phyloP scores from a whole-genome alignment of 306 rosid genomes.

The Cucumis hystrix region DNA sequence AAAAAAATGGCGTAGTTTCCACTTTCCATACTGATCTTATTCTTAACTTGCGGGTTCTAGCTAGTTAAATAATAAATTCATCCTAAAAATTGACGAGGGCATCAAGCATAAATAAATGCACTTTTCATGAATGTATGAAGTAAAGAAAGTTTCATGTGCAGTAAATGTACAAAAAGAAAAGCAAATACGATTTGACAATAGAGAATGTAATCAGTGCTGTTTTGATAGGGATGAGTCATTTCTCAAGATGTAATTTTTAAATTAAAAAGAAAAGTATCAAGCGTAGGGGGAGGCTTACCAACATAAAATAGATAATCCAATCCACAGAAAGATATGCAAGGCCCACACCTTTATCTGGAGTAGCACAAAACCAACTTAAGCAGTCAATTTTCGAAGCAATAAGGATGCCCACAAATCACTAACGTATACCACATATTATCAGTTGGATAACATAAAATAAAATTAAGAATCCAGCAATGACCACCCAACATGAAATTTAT shows the following conservation, averaged over 20 bases:
- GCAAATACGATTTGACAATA: neutral
- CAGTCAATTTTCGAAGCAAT: slow-evolving; percentile 6
- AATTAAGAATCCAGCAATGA: slow-evolving; percentile 4
- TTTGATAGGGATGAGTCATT: neutral
- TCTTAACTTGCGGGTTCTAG: neutral
- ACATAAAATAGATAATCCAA: neutral
- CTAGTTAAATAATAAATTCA: neutral
- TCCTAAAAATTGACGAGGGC: neutral
- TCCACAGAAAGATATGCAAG: slow-evolving; percentile 8
- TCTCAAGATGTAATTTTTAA: neutral
- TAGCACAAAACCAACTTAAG: slow-evolving; percentile 18
- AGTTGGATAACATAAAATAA: slow-evolving; percentile 10
- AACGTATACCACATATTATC: neutral
- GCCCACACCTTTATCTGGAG: slow-evolving; percentile 20
- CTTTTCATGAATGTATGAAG: neutral
- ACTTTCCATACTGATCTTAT: neutral
- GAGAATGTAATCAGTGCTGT: neutral
- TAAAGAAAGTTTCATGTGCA: neutral
- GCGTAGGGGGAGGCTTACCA: neutral
- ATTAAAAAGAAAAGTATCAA: neutral
- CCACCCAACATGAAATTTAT: slow-evolving; percentile 13
- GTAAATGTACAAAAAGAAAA: neutral
- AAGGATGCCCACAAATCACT: slow-evolving; percentile 12
- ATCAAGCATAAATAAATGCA: neutral
- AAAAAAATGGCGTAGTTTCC: neutral